Evolutionary conservation across 208 protist genomes (phyloP), one percentile per base, ranked within the genome.

Genomic region (Crithidia acanthocephali): DNA sequence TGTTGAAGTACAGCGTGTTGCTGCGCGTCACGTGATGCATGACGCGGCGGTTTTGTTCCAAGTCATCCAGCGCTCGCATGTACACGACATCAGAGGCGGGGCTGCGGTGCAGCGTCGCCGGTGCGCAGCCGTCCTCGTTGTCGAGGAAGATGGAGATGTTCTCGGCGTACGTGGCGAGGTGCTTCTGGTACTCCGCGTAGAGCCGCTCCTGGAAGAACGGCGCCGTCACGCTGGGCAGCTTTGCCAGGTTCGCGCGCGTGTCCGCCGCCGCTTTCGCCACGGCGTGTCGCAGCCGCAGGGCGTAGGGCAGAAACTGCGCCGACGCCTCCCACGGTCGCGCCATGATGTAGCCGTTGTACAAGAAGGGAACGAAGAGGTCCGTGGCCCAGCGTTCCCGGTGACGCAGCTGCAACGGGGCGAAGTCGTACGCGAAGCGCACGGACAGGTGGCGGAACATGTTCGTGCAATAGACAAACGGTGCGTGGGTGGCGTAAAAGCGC

Each of bases 381-480:
- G 33, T 47, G 18, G 66, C 59, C 30, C 25, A 53, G n/a, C 82
- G 77, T 33, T 60, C 40, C 11, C 72, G 77, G 53, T 87, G 60
- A 69, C 47, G 37, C 74, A 75, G 52, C 52, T 69, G 64, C 28
- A 69, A n/a, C 23, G 50, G 64, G 22, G 64, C 64, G 0, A 69
- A 51, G 32, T 79, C 74, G 23, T 52, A 42, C 50, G 70, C 60
- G 58, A 81, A 82, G 53, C 82, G 69, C 6, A 64, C 58, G 9
- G 71, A 68, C n/a, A 87, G 37, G 68, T 72, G 76, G n/a, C 73
- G 72, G 65, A 84, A 74, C 70, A 87, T 83, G 15, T 72, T 56
- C 0, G 71, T 81, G 67, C 82, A 87, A 60, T 87, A 87, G 1
- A 79, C 63, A 61, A 87, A 87, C 9, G 82, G 82, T 0, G 82